phyloP scores from a whole-genome alignment of 169 alveolate species.

The Plasmodium gallinaceum region DNA sequence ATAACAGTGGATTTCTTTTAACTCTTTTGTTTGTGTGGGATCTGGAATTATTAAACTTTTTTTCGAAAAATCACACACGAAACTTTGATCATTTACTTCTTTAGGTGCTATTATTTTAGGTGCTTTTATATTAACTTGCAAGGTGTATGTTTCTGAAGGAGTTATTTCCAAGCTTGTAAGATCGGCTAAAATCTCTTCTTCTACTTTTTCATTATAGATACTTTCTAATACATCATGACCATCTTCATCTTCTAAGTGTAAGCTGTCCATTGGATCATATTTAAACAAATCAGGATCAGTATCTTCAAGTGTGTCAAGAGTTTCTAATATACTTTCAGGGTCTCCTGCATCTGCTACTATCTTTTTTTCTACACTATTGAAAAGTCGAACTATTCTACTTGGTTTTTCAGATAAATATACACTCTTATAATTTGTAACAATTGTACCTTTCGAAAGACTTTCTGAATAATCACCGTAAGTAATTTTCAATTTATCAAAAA shows the following conservation, averaged over 20 bases:
- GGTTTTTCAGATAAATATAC: constrained; percentile 13
- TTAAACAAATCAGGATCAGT: neutral
- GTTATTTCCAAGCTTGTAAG: constrained; percentile 5
- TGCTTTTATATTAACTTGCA: constrained; percentile 37
- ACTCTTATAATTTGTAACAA: neutral
- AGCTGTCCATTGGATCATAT: neutral
- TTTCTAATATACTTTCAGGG: constrained; percentile 18
- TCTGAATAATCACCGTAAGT: neutral
- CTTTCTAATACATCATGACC: constrained; percentile 10
- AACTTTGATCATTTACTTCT: constrained; percentile 2
- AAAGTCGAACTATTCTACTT: neutral
- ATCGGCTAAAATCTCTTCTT: constrained; percentile 23
- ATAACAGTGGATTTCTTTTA: constrained; percentile 20
- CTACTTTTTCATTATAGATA: constrained; percentile 3
- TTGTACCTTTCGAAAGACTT: neutral
- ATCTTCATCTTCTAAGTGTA: neutral
- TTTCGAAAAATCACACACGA: constrained; percentile 49
- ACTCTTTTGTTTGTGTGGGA: neutral
- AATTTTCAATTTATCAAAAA: constrained; percentile 31
- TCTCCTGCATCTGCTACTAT: constrained; percentile 24
- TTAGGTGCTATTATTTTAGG: constrained; percentile 16
- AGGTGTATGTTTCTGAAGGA: constrained; percentile 2
- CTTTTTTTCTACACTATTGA: constrained; percentile 7
- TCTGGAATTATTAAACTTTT: constrained; percentile 25
- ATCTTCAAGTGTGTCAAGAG: neutral